Base-by-base conservation (phyloP, 2,329 filamentous ascomycete species). In the Monilinia polystroma region DNA sequence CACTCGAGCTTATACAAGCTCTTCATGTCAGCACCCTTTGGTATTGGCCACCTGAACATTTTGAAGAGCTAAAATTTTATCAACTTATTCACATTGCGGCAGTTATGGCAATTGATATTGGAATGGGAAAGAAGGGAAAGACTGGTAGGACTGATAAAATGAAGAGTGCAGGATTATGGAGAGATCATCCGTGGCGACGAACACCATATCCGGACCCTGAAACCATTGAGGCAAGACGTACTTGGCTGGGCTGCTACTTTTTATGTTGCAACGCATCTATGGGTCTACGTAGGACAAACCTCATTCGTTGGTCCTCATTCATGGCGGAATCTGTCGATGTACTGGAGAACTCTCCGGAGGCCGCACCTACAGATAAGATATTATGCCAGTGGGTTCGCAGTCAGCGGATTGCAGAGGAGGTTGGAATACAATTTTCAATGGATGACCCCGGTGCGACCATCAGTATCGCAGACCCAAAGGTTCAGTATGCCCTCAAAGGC, bases 351-450 rank as follows among this genome's bases (percentile, higher is more conserved):
- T 78, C 78, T 11, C 74, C 78, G 12, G 74, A 81, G n/a, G 78
- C 79, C 12, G 70, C 75, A 18, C 73, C 77, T 12, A 75, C 78
- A n/a, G 81, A 82, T 69, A 77, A 74, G 49, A 68, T 72, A 1
- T 71, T 83, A 18, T 79, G 78, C 26, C 78, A 80, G 52, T 81
- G 78, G 79, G 77, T 79, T 1, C 76, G 77, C 29, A 74, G 80
- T 53, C 78, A 81, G 57, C 78, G 79, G 58, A 81, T 87, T 69
- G 83, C 82, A 47, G 85, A 87, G 70, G 82, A 85, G 69, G 81
- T 86, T 47, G 82, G 82, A 2, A 78, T 81, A 26, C 80, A 84
- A 55, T 87, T 87, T 70, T 80, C 81, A 54, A 85, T 86, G 82
- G 76, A 77, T 70, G 75, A 77, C 65, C 74, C 76, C n/a, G 58